phyloP scores from a whole-genome alignment of 2,329 filamentous ascomycete species.

The Sporothrix euskadiensis region DNA sequence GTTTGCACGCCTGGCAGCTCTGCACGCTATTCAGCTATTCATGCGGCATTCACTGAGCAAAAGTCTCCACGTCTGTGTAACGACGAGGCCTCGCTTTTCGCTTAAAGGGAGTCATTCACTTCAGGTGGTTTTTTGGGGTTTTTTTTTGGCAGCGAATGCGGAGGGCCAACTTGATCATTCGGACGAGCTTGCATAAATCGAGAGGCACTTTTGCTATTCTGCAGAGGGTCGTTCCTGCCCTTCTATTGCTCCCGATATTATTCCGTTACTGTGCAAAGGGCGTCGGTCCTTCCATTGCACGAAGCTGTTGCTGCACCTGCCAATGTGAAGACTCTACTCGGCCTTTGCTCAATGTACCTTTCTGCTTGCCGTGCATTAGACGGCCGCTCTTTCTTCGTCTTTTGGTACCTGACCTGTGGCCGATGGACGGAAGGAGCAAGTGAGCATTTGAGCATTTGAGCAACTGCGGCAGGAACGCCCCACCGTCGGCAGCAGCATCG shows the following conservation, averaged over 20 bases:
- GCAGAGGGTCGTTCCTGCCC: background rate
- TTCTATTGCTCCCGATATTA: background rate
- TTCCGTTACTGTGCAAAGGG: background rate
- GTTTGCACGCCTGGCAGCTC: background rate
- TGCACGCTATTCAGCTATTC: background rate
- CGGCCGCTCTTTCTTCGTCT: background rate
- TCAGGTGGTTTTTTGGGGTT: no score
- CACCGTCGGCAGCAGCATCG: constrained; percentile 1
- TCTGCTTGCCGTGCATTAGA: background rate
- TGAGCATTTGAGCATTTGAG: background rate
- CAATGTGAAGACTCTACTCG: background rate
- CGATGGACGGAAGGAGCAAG: background rate
- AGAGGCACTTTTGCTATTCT: background rate
- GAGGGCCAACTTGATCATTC: background rate
- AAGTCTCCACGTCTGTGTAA: constrained; percentile 6
- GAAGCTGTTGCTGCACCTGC: background rate
- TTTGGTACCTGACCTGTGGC: background rate
- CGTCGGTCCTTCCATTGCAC: background rate
- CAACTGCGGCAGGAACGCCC: background rate
- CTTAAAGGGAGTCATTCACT: background rate
- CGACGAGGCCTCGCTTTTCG: background rate
- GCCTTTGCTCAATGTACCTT: no score
- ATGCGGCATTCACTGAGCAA: background rate
- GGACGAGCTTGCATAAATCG: background rate
- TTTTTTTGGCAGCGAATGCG: background rate